These are phyloP conservation scores for Mortierella sp. DNA, from an alignment of 371 early-diverging fungal genomes.

Conservation along the genomic window DNA sequence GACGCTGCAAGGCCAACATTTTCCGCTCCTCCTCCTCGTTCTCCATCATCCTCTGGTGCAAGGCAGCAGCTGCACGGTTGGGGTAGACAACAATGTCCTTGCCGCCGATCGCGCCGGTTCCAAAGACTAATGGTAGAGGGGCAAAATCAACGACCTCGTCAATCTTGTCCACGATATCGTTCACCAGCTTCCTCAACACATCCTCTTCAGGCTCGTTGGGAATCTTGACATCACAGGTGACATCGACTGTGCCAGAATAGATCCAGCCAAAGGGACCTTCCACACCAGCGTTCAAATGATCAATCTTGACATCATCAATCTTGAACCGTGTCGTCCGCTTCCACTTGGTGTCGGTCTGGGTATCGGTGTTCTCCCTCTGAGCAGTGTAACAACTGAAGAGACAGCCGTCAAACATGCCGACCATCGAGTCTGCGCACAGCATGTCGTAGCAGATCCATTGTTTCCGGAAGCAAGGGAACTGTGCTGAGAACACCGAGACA, in stretches of 20 bases:
- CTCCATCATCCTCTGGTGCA: conserved; percentile 53
- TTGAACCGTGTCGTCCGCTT: conserved; percentile 79
- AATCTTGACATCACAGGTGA: conserved; percentile 80
- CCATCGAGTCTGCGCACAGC: conserved; percentile 90
- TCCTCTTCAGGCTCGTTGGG: conserved; percentile 76
- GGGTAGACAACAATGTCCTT: conserved; percentile 55
- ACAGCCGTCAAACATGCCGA: conserved; percentile 95
- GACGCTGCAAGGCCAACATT: conserved; percentile 10
- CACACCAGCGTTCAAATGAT: conserved; percentile 89
- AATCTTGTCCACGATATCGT: conserved; percentile 84
- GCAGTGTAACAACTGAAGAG: conserved; percentile 93
- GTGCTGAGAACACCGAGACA: conserved; percentile 89
- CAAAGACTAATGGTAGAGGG: conserved; percentile 64
- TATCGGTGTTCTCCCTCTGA: conserved; percentile 72
- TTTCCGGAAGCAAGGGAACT: conserved; percentile 85
- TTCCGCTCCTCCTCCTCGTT: conserved; percentile 44
- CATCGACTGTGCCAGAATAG: conserved; percentile 88
- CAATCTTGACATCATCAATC: conserved; percentile 92
- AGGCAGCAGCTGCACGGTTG: conserved; percentile 49
- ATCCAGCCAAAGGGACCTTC: conserved; percentile 97
- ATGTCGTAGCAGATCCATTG: conserved; percentile 96
- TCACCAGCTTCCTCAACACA: conserved; percentile 76
- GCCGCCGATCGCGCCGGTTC: conserved; percentile 69
- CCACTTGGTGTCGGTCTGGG: conserved; percentile 46
- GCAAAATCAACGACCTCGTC: conserved; percentile 71